These are phyloP conservation scores for Talaromyces sp. DNA, from an alignment of 2,329 filamentous ascomycete genomes.

Conservation along the genomic window DNA sequence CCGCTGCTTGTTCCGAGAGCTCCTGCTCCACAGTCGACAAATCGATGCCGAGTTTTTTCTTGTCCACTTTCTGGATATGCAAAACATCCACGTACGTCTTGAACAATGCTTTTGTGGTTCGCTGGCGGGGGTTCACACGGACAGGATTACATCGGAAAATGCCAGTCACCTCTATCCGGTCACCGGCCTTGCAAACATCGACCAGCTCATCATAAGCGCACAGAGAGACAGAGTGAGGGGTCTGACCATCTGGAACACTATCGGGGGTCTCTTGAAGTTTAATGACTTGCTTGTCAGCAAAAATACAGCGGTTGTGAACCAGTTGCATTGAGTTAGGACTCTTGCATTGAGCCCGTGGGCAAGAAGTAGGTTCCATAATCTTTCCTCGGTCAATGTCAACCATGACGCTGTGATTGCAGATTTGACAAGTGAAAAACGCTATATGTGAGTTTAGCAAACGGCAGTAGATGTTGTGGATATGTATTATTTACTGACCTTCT, in stretches of 20 bases:
- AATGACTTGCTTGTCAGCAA: conserved; percentile 97
- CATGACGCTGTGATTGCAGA: conserved; percentile 85
- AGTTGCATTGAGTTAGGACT: conserved; percentile 97
- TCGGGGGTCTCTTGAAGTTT: conserved; percentile 98
- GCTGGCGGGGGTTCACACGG: conserved; percentile 85
- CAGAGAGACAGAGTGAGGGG: conserved; percentile 91
- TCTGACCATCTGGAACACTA: conserved; percentile 89
- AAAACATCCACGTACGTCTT: conserved; percentile 96
- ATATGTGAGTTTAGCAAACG: conserved; percentile 12
- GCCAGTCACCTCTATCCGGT: conserved; percentile 89
- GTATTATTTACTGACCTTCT: conserved; percentile 49
- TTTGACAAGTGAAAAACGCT: conserved; percentile 92
- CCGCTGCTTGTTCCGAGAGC: conserved; percentile 65
- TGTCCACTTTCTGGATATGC: conserved; percentile 94
- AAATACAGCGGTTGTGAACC: conserved; percentile 88
- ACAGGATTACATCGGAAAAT: conserved; percentile 95
- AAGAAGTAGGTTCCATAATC: conserved; percentile 89
- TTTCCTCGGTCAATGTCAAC: conserved; percentile 92
- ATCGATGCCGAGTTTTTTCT: conserved; percentile 88
- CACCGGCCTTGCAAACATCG: conserved; percentile 96
- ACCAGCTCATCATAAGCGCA: conserved; percentile 96
- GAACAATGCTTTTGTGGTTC: conserved; percentile 90
- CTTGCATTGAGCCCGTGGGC: conserved; percentile 73
- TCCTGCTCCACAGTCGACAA: conserved; percentile 80
- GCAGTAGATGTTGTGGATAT: neutral